These are phyloP conservation scores for Periconia sp. DNA, from an alignment of 2,329 filamentous ascomycete species.

Conservation along the genomic window DNA sequence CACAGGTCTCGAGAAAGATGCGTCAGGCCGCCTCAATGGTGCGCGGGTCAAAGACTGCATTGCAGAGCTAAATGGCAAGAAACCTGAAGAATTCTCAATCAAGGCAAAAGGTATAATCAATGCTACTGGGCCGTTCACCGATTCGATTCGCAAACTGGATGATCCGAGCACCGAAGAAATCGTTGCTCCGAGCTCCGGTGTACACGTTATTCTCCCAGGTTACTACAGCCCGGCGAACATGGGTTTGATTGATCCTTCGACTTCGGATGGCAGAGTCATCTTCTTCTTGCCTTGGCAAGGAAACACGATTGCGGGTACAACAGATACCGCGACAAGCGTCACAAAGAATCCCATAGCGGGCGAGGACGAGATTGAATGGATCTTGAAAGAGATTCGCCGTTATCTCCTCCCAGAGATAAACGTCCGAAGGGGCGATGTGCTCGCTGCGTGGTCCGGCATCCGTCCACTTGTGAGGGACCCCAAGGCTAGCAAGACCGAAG, in stretches of 20 bases:
- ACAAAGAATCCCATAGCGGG: constrained; percentile 75
- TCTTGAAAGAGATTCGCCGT: constrained; percentile 79
- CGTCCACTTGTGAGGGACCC: constrained; percentile 86
- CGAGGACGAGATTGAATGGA: constrained; percentile 88
- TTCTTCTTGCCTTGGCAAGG: constrained; percentile 95
- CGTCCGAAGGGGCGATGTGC: constrained; percentile 83
- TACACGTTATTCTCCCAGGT: constrained; percentile 84
- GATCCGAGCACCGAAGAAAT: constrained; percentile 75
- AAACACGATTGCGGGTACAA: constrained; percentile 89
- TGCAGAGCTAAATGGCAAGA: constrained; percentile 67
- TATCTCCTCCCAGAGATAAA: constrained; percentile 86
- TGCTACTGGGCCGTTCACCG: constrained; percentile 86
- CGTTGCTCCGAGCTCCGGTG: constrained; percentile 82
- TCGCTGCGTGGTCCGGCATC: constrained; percentile 89
- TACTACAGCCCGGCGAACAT: constrained; percentile 87
- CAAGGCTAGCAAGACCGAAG: constrained; percentile 83
- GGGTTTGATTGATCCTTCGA: constrained; percentile 85
- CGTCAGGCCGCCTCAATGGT: constrained; percentile 73
- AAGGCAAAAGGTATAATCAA: constrained; percentile 84
- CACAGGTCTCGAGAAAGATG: constrained; percentile 76
- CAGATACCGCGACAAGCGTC: constrained; percentile 77
- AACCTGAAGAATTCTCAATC: constrained; percentile 69
- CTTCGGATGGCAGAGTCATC: constrained; percentile 87
- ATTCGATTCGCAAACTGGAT: constrained; percentile 85
- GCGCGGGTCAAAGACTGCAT: constrained; percentile 76